Evolutionary conservation across 2,329 filamentous ascomycete species (phyloP), one percentile per base, ranked within the genome.

Genomic region (Cercospora berteroae): DNA sequence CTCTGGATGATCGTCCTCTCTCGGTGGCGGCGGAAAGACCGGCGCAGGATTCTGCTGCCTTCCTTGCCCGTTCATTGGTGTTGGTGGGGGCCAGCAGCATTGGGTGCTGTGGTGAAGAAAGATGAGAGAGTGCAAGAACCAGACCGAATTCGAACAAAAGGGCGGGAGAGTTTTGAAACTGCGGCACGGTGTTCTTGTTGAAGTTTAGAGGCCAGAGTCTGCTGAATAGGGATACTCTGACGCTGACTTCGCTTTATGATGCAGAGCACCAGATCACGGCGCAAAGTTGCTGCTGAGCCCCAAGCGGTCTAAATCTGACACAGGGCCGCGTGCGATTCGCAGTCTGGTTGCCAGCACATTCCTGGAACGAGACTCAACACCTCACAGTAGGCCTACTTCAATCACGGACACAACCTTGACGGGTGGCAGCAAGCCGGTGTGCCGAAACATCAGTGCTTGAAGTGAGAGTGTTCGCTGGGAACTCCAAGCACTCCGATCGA

Each of bases 371-470:
- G 42, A 58, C 62, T 56, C 52, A 55, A 39, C 44, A 67, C 50
- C 20, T 36, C 64, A 8, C 36, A 57, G 33, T 36, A 27, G 36
- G 20, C 52, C 57, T 48, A 52, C 33, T 31, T 36, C 42, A 58
- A 58, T 62, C 39, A 52, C 62, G 62, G 48, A 42, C 25, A 4
- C 31, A 67, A 67, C 62, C 66, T 67, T 64, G 61, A 65, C 66
- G 66, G 58, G 66, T 60, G 63, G 61, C 48, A 57, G 50, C 52
- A 33, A 44, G 48, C 36, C 52, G 50, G 16, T 31, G 42, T 62
- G 66, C 66, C 66, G 62, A 48, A 61, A 48, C 62, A 39, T 55
- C 27, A 60, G 60, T 62, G 63, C 56, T 39, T 56, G 18, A 31
- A 50, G 29, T 60, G 60, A 25, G 55, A 60, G 27, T 27, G 8